Evolutionary conservation across 1,284 basidiomycete species (phyloP).

Genomic region (Puccinia hordei): DNA sequence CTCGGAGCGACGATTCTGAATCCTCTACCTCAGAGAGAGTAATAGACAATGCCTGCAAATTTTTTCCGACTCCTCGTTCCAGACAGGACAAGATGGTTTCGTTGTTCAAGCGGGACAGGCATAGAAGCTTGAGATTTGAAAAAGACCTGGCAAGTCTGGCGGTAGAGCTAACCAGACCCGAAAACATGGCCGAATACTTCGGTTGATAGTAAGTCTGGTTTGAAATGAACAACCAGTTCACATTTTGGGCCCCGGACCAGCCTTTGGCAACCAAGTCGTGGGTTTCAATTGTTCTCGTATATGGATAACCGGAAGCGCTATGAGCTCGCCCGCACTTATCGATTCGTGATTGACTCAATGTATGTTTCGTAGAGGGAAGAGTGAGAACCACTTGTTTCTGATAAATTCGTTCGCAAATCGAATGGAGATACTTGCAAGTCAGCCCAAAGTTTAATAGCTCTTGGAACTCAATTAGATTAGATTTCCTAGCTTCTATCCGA

Average conservation of each 20-base stretch:
- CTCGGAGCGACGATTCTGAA: not conserved
- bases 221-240: conserved; percentile 37
- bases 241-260: conserved; percentile 27
- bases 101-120: conserved; percentile 22
- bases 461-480: conserved; percentile 24
- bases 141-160: conserved; percentile 25
- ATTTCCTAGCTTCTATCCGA: conserved; percentile 12
- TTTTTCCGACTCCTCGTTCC: conserved; percentile 20
- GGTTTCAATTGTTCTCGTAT: conserved; percentile 27
- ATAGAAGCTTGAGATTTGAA: conserved; percentile 29
- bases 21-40: conserved; percentile 29
- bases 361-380: conserved; percentile 25
- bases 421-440: conserved; percentile 38
- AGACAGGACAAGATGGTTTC: conserved; percentile 27
- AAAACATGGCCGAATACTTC: conserved; percentile 19
- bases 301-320: conserved; percentile 9
- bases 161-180: conserved; percentile 17
- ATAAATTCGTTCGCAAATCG: conserved; percentile 41
- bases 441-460: conserved; percentile 23
- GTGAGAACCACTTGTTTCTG: conserved; percentile 36
- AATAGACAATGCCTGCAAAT: conserved; percentile 32
- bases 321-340: not conserved
- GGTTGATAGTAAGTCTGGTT: conserved; percentile 31
- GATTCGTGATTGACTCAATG: not conserved
- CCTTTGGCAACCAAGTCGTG: conserved; percentile 14